Evolutionary conservation across 139 green algal species (phyloP).

Genomic region (Pseudopediastrum boryanum): DNA sequence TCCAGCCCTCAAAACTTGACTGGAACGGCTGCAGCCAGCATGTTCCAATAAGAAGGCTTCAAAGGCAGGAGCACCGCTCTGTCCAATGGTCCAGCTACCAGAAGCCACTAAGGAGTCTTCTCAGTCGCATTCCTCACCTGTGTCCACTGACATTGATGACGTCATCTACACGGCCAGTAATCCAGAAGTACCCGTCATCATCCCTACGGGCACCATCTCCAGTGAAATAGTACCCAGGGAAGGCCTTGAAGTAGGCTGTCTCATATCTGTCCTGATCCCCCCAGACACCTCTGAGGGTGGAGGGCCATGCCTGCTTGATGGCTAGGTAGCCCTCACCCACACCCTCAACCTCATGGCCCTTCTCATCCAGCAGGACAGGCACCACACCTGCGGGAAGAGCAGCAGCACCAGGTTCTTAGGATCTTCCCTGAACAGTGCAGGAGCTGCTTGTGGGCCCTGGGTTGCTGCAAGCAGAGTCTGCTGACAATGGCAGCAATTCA

Average conservation of each 20-base stretch:
- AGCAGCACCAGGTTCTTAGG: too few species aligned
- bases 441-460: too few species aligned
- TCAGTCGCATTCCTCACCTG: too few species aligned
- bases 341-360: conserved; percentile 28
- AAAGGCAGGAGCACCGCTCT: too few species aligned
- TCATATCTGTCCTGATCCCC: conserved; percentile 80
- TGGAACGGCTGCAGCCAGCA: too few species aligned
- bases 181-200: conserved; percentile 79
- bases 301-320: conserved; percentile 84
- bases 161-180: conserved; percentile 94
- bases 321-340: conserved; percentile 67
- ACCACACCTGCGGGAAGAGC: conserved; percentile 62
- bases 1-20: too few species aligned
- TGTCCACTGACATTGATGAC: conserved; percentile 96
- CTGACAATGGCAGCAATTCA: too few species aligned
- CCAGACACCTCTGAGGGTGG: conserved; percentile 81
- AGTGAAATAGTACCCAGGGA: conserved; percentile 72
- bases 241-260: conserved; percentile 36
- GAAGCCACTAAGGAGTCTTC: too few species aligned
- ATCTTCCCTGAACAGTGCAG: too few species aligned
- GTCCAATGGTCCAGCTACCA: too few species aligned
- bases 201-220: conserved; percentile 73
- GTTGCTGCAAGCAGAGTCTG: too few species aligned
- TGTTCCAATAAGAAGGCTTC: too few species aligned
- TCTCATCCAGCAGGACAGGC: conserved; percentile 87